Percentiles rank a stretch among this genome's conserved stretches.
phyloP scores from a whole-genome alignment of 2,329 filamentous ascomycete species.

The Akanthomyces lecanii region DNA sequence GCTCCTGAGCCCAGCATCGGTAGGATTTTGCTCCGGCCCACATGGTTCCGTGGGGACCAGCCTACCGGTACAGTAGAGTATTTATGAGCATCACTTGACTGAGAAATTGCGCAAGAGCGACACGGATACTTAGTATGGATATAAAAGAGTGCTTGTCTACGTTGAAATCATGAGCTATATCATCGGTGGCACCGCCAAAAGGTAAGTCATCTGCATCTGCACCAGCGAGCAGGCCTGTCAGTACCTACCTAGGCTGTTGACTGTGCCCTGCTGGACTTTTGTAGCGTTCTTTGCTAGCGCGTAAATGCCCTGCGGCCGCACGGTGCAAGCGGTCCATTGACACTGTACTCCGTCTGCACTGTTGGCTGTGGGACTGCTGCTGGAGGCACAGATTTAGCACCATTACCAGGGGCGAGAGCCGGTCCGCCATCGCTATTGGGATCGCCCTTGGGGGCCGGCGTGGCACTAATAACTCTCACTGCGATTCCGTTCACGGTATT shows the following conservation, averaged over 20 bases:
- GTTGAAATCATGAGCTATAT: background rate
- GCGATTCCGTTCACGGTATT: conserved; percentile 3
- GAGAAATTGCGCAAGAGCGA: background rate
- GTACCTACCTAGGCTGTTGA: background rate
- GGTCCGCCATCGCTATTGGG: conserved; percentile 13
- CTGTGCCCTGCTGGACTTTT: background rate
- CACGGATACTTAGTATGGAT: background rate
- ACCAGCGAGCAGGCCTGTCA: background rate
- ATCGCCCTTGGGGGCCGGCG: conserved; percentile 7
- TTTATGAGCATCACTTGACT: too few species aligned
- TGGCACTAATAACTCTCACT: conserved; percentile 1
- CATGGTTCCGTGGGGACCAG: background rate
- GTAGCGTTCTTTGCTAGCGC: conserved; percentile 9
- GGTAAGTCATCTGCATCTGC: background rate
- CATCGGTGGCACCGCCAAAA: background rate
- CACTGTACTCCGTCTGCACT: background rate
- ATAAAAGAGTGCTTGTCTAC: background rate
- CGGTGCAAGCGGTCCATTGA: background rate
- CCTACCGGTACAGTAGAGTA: background rate
- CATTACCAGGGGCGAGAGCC: conserved; percentile 10
- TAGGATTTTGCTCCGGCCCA: background rate
- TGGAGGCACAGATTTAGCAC: background rate
- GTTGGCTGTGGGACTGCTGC: background rate
- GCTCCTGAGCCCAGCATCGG: background rate
- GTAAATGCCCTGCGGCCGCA: background rate